A percentile compares a stretch with the other conserved stretches of the same genome.
Evolutionary conservation across 1,139 yeast species (phyloP).

Genomic region (Entelexis paramagnoliae): DNA sequence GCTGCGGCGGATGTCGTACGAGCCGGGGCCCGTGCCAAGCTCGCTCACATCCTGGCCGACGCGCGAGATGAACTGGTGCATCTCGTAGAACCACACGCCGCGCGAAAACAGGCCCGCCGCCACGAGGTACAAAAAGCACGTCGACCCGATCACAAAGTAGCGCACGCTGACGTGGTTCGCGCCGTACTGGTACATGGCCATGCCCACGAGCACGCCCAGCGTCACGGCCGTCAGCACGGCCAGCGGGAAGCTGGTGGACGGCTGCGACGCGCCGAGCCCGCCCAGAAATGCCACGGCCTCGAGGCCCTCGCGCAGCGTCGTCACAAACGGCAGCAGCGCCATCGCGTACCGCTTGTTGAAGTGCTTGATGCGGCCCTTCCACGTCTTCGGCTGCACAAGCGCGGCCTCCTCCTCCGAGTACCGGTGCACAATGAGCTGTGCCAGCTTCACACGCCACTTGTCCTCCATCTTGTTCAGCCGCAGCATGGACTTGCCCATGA

Average conservation of each 20-base stretch:
- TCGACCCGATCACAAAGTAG: slow-evolving; percentile 66
- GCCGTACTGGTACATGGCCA: slow-evolving; percentile 62
- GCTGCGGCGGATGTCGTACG: slow-evolving; percentile 61
- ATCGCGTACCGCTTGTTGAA: slow-evolving; percentile 55
- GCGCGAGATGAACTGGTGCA: slow-evolving; percentile 46
- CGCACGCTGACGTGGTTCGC: slow-evolving; percentile 44
- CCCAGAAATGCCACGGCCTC: slow-evolving; percentile 90
- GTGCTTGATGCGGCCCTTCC: slow-evolving; percentile 5
- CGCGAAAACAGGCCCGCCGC: slow-evolving; percentile 84
- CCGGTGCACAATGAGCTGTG: slow-evolving; percentile 40
- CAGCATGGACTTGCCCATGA: slow-evolving; percentile 81
- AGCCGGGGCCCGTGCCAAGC: slow-evolving; percentile 84
- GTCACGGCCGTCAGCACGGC: slow-evolving; percentile 69
- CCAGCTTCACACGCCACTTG: slow-evolving; percentile 72
- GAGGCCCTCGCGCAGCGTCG: slow-evolving; percentile 80
- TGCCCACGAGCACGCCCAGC: slow-evolving; percentile 64
- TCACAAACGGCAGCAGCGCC: slow-evolving; percentile 69
- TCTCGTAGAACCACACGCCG: slow-evolving; percentile 80
- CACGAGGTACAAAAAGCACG: slow-evolving; percentile 71
- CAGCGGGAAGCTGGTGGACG: slow-evolving; percentile 58
- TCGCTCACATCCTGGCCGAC: slow-evolving; percentile 90
- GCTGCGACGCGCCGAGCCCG: slow-evolving; percentile 54
- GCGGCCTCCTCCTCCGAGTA: slow-evolving; percentile 11
- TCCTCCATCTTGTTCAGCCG: slow-evolving; percentile 77
- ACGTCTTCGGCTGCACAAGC: neutral